A percentile compares a stretch with the other conserved stretches of the same genome.
These are phyloP conservation scores for Incumbomyces delicatus DNA, from an alignment of 2,329 filamentous ascomycete genomes.

Conservation along the genomic window DNA sequence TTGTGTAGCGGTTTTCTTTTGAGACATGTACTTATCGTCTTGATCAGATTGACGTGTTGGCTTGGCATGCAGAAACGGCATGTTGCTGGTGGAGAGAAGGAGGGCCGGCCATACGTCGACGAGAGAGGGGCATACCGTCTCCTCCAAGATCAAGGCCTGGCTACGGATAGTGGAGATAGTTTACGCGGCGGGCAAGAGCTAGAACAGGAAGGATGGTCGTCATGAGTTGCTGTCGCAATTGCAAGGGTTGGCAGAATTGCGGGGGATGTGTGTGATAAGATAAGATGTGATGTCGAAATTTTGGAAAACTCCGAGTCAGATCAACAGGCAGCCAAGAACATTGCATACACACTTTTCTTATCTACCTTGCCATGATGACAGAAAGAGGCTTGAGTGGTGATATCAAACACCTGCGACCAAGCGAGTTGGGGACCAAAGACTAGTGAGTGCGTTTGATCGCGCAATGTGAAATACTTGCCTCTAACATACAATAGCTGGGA, in stretches of 20 bases:
- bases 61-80: slow-evolving; percentile 47
- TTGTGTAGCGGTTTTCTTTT: too few relatives aligned
- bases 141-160: slow-evolving; percentile 18
- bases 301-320: too few relatives aligned
- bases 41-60: slow-evolving; percentile 47
- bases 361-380: not conserved
- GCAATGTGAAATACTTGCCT: not conserved
- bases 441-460: slow-evolving; percentile 51
- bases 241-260: not conserved
- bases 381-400: not conserved
- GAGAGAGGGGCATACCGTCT: slow-evolving; percentile 2
- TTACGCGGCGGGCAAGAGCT: slow-evolving; percentile 8
- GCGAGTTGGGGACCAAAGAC: slow-evolving; percentile 75
- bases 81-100: slow-evolving; percentile 26
- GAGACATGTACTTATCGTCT: slow-evolving; percentile 47
- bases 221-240: too few relatives aligned
- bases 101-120: slow-evolving; percentile 12
- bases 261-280: slow-evolving; percentile 4
- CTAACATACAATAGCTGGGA: slow-evolving; percentile 50
- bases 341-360: not conserved
- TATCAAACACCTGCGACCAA: slow-evolving; percentile 57
- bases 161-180: slow-evolving; percentile 5
- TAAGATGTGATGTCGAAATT: not conserved
- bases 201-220: slow-evolving; percentile 38
- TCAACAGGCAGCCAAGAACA: not conserved